A percentile compares a stretch with the other conserved stretches of the same genome.
Conservation (phyloP, 2,329 filamentous ascomycete genomes). For the Penicillium sp. region DNA sequence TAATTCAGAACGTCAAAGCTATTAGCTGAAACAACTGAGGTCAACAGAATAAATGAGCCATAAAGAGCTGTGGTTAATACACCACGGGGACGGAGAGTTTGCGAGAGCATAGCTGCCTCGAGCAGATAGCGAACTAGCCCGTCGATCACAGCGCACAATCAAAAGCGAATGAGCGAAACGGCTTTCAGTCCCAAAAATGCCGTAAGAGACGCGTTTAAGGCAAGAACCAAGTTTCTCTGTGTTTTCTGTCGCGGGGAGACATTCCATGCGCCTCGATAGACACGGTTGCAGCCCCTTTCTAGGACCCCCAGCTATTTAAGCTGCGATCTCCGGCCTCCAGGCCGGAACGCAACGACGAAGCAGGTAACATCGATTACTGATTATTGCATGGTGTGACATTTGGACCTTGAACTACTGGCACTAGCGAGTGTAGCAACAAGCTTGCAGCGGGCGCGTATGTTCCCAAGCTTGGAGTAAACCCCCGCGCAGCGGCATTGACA, state of each 20-base stretch:
- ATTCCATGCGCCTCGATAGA: conserved; percentile 20
- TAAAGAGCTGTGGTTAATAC: conserved; percentile 12
- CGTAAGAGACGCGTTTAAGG: neutral
- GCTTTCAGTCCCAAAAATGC: neutral
- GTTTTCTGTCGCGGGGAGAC: conserved; percentile 19
- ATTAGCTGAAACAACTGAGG: neutral
- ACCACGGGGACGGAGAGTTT: neutral
- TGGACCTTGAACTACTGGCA: neutral
- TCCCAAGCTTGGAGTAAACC: neutral
- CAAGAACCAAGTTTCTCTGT: conserved; percentile 7
- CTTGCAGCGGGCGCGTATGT: conserved; percentile 2
- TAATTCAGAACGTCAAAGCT: conserved; percentile 42
- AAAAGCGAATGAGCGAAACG: neutral
- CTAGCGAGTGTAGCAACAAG: neutral
- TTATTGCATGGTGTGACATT: conserved; percentile 12
- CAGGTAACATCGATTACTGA: conserved; percentile 8
- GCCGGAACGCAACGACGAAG: neutral
- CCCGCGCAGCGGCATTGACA: neutral
- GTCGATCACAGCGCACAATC: neutral
- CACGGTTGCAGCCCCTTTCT: conserved; percentile 9
- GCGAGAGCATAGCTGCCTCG: conserved; percentile 10
- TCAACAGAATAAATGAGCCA: conserved; percentile 9
- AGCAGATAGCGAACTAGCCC: neutral
- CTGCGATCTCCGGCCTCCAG: neutral
- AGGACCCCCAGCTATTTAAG: neutral